Base-by-base conservation (phyloP, 108 stramenopile species). In the Schizochytrium sp. region DNA sequence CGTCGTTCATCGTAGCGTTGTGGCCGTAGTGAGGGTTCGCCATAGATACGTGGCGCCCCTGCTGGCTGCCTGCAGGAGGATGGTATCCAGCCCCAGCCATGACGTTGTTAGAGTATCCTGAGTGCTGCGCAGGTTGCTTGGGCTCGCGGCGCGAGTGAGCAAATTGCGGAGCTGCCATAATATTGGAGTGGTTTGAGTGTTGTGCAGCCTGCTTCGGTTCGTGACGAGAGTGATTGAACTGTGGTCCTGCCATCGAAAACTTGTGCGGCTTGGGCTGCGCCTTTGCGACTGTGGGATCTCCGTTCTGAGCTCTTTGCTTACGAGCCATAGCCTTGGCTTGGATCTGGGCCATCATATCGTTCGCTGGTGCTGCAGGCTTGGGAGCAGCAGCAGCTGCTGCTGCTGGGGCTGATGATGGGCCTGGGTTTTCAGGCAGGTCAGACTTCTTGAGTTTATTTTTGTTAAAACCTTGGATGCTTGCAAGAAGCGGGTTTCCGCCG, bases 311-410 rank as follows among this genome's bases (percentile, higher is more conserved):
- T 28, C 28, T 28, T 28, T 28, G 0, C 64, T 83, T 83, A 5
- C 76, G 76, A 10, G 47, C 50, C 15, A 55, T 17, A 0, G 76
- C 76, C 1, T 28, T 49, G 17, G 47, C 53, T 55, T 55, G 76
- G 76, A 83, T 83, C 28, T 47, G 10, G 53, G 17, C 28, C 76
- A 83, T 83, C 76, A 83, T 83, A 28, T 83, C 76, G 53, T 83
- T 83, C 3, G 50, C 76, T 3, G 76, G 53, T 53, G 76, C 47
- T 13, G 76, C 47, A 49, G 76, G 15, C 76, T 49, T 55, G 45
- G 76, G 50, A 47, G 47, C 8, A 10, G 19, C 64, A 44, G 40
- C 5, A 38, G 64, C 19, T 2, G 12, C 28, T 15, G 64, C 42
- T 44, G 40, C 44, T 8, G 64, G 64, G 5, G 64, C 15, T 69